These are phyloP conservation scores for Thraustotheca clavata DNA, from an alignment of 352 stramenopile species.

Conservation along the genomic window DNA sequence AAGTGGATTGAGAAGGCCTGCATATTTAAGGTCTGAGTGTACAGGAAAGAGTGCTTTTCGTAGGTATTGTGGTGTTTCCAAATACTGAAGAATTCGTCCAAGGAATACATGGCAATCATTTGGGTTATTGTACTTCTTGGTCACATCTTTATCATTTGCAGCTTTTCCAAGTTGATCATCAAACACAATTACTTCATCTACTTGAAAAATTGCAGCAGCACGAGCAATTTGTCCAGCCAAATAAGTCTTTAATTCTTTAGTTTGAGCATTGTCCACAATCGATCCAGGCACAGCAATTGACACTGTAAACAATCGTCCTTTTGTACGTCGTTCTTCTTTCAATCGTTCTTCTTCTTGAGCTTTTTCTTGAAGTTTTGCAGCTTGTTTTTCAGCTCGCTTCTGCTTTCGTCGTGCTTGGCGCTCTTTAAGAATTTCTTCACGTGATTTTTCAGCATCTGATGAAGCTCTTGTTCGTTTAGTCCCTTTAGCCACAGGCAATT, in stretches of 20 bases:
- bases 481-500: constrained; percentile 23
- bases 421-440: constrained; percentile 28
- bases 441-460: constrained; percentile 27
- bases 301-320: constrained; percentile 86
- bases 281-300: constrained; percentile 95
- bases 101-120: constrained; percentile 81
- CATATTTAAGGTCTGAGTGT: constrained; percentile 95
- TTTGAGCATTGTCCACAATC: constrained; percentile 97
- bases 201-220: constrained; percentile 94
- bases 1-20: constrained; percentile 92
- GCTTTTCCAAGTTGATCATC: constrained; percentile 87
- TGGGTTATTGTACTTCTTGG: constrained; percentile 40
- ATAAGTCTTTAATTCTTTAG: constrained; percentile 94
- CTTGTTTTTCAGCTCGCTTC: constrained; percentile 66
- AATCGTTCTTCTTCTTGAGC: constrained; percentile 26
- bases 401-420: constrained; percentile 18
- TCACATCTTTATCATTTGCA: constrained; percentile 23
- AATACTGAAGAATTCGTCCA: constrained; percentile 93
- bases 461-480: constrained; percentile 8
- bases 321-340: constrained; percentile 36
- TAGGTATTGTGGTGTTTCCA: constrained; percentile 98
- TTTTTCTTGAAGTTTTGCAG: constrained; percentile 54
- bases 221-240: constrained; percentile 94
- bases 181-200: constrained; percentile 98
- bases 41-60: constrained; percentile 95